These are phyloP conservation scores for Auricularia cornea DNA, from an alignment of 768 basidiomycete genomes.

Conservation along the genomic window DNA sequence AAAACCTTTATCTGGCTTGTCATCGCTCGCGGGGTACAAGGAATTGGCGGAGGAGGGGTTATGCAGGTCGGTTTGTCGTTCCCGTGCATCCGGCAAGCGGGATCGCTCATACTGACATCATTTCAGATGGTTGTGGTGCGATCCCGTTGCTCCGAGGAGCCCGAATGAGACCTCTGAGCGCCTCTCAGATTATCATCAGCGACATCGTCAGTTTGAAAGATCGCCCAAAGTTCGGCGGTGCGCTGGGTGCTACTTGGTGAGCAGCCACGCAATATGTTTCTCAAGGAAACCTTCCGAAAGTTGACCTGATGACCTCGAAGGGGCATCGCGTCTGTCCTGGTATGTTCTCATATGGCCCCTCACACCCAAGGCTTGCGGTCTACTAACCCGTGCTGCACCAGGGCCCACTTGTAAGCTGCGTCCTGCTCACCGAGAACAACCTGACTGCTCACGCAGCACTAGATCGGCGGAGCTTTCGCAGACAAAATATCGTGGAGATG, in stretches of 20 bases:
- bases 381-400: too few species aligned
- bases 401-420: too few species aligned
- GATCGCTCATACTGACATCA: not conserved
- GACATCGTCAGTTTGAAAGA: constrained; percentile 78
- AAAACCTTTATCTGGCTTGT: constrained; percentile 74
- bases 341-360: too few species aligned
- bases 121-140: too few species aligned
- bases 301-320: not conserved
- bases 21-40: constrained; percentile 68
- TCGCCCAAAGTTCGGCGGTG: constrained; percentile 71
- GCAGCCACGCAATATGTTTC: constrained; percentile 31
- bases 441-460: too few species aligned
- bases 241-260: constrained; percentile 74
- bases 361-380: too few species aligned
- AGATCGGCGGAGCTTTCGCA: constrained; percentile 19
- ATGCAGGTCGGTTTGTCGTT: constrained; percentile 33
- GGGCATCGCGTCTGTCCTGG: too few species aligned
- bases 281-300: too few species aligned
- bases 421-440: too few species aligned
- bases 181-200: constrained; percentile 50
- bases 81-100: too few species aligned
- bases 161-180: too few species aligned
- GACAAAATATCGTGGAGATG: constrained; percentile 34
- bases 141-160: too few species aligned
- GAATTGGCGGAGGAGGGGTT: constrained; percentile 76